Conservation (phyloP, 495 filamentous ascomycete genomes). For the Hypoxylon lienhwacheense region DNA sequence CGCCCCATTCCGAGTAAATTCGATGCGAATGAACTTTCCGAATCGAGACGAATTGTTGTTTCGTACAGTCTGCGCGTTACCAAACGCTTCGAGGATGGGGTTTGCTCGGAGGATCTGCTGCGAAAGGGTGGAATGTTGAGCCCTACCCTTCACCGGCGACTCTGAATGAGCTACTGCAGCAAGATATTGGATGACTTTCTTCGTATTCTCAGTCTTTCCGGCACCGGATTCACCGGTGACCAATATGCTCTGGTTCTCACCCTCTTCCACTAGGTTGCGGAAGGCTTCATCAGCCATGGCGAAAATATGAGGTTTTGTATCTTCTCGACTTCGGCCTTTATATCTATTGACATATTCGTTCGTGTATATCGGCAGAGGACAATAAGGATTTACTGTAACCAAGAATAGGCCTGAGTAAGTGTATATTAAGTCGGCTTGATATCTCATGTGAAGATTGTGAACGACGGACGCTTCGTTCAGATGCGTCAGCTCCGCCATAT, state of each 20-base stretch:
- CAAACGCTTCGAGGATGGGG: constrained; percentile 97
- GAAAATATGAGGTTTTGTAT: constrained; percentile 96
- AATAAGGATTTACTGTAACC: constrained; percentile 97
- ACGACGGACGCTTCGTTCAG: constrained; percentile 97
- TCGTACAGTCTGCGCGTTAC: constrained; percentile 94
- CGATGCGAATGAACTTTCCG: constrained; percentile 98
- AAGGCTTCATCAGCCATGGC: constrained; percentile 99
- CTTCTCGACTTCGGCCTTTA: constrained; percentile 82
- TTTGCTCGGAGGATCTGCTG: constrained; percentile 96
- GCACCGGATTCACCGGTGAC: constrained; percentile 98
- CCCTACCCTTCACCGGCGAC: constrained; percentile 63
- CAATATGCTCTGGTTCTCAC: constrained; percentile 94
- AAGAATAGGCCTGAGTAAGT: constrained; percentile 98
- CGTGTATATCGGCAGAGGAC: constrained; percentile 89
- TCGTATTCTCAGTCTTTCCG: constrained; percentile 99
- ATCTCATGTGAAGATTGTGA: constrained; percentile 91
- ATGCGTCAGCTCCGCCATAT: constrained; percentile 98
- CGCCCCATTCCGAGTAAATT: constrained; percentile 86
- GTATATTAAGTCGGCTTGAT: constrained; percentile 95
- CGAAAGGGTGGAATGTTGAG: constrained; percentile 83
- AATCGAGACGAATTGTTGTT: constrained; percentile 99
- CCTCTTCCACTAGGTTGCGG: constrained; percentile 91
- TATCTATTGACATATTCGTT: constrained; percentile 98
- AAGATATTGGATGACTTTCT: constrained; percentile 99
- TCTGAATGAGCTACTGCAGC: constrained; percentile 90